Evolutionary conservation across 208 protist species (phyloP).

Genomic region (Trypanosoma vivax): DNA sequence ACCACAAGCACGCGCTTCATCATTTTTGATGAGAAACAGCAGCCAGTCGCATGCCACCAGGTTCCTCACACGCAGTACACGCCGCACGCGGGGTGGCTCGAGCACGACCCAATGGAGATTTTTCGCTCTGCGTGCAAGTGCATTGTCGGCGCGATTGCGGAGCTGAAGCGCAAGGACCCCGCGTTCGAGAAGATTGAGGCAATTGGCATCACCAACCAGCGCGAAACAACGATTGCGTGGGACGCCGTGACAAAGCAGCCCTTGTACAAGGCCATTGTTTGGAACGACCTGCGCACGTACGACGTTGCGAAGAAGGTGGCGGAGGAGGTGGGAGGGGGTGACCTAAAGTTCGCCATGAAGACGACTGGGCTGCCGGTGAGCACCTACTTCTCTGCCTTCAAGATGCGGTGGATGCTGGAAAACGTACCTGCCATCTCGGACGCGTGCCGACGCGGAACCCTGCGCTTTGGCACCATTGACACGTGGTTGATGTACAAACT

Average conservation of each 20-base stretch:
- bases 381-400: conserved; percentile 96
- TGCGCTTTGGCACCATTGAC: conserved; percentile 96
- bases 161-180: conserved; percentile 32
- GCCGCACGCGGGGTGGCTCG: conserved; percentile 90
- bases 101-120: conserved; percentile 95
- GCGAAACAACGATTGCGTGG: conserved; percentile 98
- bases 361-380: conserved; percentile 91
- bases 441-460: conserved; percentile 53
- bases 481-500: conserved; percentile 96
- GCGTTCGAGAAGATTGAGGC: conserved; percentile 45
- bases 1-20: conserved; percentile 93
- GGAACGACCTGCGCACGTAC: conserved; percentile 81
- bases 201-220: conserved; percentile 98
- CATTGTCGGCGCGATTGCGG: conserved; percentile 52
- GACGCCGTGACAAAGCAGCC: conserved; percentile 91
- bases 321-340: conserved; percentile 29
- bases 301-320: conserved; percentile 38
- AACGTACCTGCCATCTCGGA: conserved; percentile 85
- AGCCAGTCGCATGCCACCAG: conserved; percentile 70
- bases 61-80: conserved; percentile 69
- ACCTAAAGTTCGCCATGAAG: conserved; percentile 37
- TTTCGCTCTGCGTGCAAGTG: conserved; percentile 68
- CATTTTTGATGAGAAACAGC: conserved; percentile 81
- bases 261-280: conserved; percentile 95
- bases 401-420: conserved; percentile 95